These are phyloP conservation scores for Xerophyta viscosa DNA, from an alignment of 106 monocot species.

Conservation along the genomic window DNA sequence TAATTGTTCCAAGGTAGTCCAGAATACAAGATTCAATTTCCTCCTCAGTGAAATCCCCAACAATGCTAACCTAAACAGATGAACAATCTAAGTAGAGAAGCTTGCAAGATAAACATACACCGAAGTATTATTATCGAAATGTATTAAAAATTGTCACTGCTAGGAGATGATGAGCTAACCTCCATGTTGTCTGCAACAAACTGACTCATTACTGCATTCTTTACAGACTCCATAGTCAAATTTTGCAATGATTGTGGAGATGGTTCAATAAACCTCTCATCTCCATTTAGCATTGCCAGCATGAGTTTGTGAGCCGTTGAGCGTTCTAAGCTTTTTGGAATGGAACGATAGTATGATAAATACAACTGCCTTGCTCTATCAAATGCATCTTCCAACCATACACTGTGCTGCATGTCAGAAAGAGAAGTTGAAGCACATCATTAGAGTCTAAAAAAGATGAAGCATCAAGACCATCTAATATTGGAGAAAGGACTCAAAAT, in stretches of 20 bases:
- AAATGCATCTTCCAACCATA: slow-evolving; percentile 99
- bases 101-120: too few relatives aligned
- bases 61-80: slow-evolving; percentile 70
- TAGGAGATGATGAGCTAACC: slow-evolving; percentile 29
- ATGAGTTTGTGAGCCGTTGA: slow-evolving; percentile 95
- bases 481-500: too few relatives aligned
- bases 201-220: slow-evolving; percentile 94
- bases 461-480: too few relatives aligned
- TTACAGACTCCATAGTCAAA: slow-evolving; percentile 72
- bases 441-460: too few relatives aligned
- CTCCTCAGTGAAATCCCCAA: slow-evolving; percentile 86
- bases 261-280: slow-evolving; percentile 95
- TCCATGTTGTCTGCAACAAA: slow-evolving; percentile 88
- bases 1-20: slow-evolving; percentile 89
- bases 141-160: too few relatives aligned
- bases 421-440: too few relatives aligned
- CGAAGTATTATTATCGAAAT: too few relatives aligned
- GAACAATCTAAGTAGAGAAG: too few relatives aligned
- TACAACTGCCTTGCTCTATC: slow-evolving; percentile 90
- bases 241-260: slow-evolving; percentile 80
- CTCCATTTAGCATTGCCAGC: slow-evolving; percentile 91
- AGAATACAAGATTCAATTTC: slow-evolving; percentile 93
- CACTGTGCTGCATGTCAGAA: slow-evolving; percentile 67
- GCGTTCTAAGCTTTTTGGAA: slow-evolving; percentile 96
- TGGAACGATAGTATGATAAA: slow-evolving; percentile 90